Base-by-base conservation (phyloP, 148 eudicot genomes). In the Nyssa sinensis region DNA sequence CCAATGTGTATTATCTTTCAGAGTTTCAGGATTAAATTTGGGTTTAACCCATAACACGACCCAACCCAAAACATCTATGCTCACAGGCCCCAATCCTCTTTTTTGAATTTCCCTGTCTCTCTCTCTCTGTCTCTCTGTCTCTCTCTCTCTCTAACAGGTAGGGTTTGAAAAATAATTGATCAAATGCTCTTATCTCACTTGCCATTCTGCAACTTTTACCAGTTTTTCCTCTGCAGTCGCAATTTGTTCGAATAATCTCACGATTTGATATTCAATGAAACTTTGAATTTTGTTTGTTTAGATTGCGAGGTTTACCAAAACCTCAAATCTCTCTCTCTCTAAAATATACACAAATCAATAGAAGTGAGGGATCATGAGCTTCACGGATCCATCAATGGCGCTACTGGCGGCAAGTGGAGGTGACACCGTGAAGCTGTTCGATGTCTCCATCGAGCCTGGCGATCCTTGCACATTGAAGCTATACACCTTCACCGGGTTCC, bases 381-480 rank as follows among this genome's bases (percentile, higher is more conserved):
- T 79, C 39, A 5, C 75, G 60, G 89, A 83, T 77, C 79, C 86
- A 25, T 64, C 80, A 29, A 89, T 89, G 87, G 85, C 83, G 77
- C 78, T 92, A 34, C 81, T 94, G 73, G 98, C 92, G 25, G 89
- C 96, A 16, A 77, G 87, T 58, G 95, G 92, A 47, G 95, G 96
- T 58, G 98, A 94, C 80, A 92, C 98, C 25, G 93, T 94, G 34
- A 94, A 94, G 82, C 85, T 94, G 4, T 94, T 94, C 82, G 97
- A 94, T 75, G 89, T 88, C 25, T 84, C 96, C 24, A 82, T 73
- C 10, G 89, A 88, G 62, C 80, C 95, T 16, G 93, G 88, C n/a
- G 93, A 92, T 85, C 97, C 96, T 29, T 94, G 97, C 81, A 59
- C 78, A 16, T 82, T 92, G 13, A n/a, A 86, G 77, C 75, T 86